phyloP scores from a whole-genome alignment of 2,329 filamentous ascomycete genomes.

The Dryadomyces quercus-mongolicae region DNA sequence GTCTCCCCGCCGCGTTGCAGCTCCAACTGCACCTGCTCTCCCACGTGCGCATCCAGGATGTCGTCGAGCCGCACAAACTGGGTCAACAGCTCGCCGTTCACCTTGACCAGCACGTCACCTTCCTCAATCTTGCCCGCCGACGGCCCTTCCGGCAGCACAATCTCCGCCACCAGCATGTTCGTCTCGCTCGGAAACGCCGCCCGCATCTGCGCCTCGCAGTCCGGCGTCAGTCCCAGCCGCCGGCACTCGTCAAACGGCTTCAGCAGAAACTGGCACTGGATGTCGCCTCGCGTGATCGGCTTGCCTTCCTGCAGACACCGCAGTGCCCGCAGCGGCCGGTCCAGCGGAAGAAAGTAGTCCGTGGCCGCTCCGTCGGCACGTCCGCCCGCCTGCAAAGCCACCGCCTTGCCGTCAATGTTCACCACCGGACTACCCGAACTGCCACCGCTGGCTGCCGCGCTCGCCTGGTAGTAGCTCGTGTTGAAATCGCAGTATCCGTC shows the following conservation, averaged over 20 bases:
- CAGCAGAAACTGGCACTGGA: slow-evolving; percentile 92
- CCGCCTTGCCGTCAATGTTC: slow-evolving; percentile 82
- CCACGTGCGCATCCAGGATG: slow-evolving; percentile 81
- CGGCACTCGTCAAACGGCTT: slow-evolving; percentile 97
- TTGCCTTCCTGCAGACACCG: slow-evolving; percentile 69
- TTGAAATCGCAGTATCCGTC: slow-evolving; percentile 98
- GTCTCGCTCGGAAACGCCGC: slow-evolving; percentile 83
- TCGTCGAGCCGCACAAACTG: slow-evolving; percentile 88
- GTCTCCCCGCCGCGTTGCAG: slow-evolving; percentile 85
- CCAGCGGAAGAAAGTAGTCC: slow-evolving; percentile 91
- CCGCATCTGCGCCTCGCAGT: slow-evolving; percentile 79
- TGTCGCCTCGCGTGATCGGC: slow-evolving; percentile 79
- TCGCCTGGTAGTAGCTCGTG: slow-evolving; percentile 92
- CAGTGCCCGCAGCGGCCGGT: slow-evolving; percentile 77
- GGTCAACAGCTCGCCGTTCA: slow-evolving; percentile 86
- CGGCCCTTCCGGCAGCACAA: slow-evolving; percentile 82
- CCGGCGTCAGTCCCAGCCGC: slow-evolving; percentile 68
- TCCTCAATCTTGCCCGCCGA: slow-evolving; percentile 81
- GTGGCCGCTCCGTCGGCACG: slow-evolving; percentile 90
- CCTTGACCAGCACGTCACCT: slow-evolving; percentile 84
- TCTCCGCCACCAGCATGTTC: slow-evolving; percentile 93
- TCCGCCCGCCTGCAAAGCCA: slow-evolving; percentile 88
- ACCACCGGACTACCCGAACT: slow-evolving; percentile 98
- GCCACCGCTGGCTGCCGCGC: slow-evolving; percentile 89
- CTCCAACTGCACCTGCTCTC: slow-evolving; percentile 61